Evolutionary conservation across 768 basidiomycete species (phyloP).

Genomic region (Boletus speciosus): DNA sequence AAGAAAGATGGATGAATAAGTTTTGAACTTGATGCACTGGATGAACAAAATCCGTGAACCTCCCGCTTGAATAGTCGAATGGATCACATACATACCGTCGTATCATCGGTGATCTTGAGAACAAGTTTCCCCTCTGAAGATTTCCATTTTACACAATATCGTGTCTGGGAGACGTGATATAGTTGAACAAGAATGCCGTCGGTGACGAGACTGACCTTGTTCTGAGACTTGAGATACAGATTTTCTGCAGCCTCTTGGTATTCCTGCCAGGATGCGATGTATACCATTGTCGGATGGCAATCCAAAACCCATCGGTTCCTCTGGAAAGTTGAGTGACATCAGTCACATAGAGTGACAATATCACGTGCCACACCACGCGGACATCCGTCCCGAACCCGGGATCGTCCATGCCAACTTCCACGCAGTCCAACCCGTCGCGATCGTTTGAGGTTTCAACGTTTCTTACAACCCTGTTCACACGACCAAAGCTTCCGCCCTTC

Average conservation of each 20-base stretch:
- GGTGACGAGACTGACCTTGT: constrained; percentile 48
- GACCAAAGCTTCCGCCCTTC: background rate
- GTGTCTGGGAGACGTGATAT: constrained; percentile 49
- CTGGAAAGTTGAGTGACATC: constrained; percentile 10
- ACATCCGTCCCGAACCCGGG: background rate
- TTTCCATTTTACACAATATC: constrained; percentile 92
- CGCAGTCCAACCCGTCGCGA: too few relatives aligned
- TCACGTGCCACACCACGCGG: constrained; percentile 14
- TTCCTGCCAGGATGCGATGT: constrained; percentile 87
- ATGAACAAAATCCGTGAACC: background rate
- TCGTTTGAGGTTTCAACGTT: background rate
- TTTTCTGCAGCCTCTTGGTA: constrained; percentile 87
- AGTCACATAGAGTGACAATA: constrained; percentile 9
- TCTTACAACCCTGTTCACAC: background rate
- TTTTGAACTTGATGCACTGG: constrained; percentile 96
- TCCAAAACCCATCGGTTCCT: background rate
- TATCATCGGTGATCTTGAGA: constrained; percentile 91
- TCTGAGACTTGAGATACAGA: constrained; percentile 77
- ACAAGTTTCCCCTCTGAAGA: constrained; percentile 82
- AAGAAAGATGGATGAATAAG: constrained; percentile 89
- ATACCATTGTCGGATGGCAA: constrained; percentile 63
- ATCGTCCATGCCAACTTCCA: background rate
- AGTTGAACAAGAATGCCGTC: background rate
- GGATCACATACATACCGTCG: constrained; percentile 64
- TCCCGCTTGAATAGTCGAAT: background rate